Conservation (phyloP, 345 rosid species). For the Mangifera indica region DNA sequence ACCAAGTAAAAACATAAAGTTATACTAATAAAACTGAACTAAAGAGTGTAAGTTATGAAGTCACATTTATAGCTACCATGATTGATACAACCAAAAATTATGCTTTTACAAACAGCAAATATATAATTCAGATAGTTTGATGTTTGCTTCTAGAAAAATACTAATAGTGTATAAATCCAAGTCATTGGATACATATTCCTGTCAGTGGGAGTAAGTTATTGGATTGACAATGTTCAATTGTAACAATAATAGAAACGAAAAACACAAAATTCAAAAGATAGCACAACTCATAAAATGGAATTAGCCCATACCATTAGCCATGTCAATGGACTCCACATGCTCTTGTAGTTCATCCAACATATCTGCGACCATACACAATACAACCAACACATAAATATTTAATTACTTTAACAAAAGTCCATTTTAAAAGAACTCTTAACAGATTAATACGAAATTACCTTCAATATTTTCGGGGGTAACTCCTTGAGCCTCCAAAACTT, state of each 20-base stretch:
- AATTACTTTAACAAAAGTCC: neutral
- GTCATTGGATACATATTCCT: too few relatives aligned
- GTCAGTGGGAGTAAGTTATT: too few relatives aligned
- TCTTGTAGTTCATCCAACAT: constrained; percentile 73
- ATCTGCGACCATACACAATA: constrained; percentile 33
- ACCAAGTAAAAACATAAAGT: neutral
- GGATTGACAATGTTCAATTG: too few relatives aligned
- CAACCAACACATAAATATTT: neutral
- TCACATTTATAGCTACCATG: too few relatives aligned
- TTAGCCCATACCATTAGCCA: constrained; percentile 48
- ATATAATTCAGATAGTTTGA: too few relatives aligned
- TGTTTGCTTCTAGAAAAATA: too few relatives aligned
- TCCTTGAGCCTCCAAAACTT: constrained; percentile 70
- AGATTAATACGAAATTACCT: constrained; percentile 35
- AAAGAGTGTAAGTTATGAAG: too few relatives aligned
- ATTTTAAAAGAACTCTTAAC: neutral
- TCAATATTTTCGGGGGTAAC: constrained; percentile 68
- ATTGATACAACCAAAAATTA: too few relatives aligned
- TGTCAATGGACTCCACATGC: constrained; percentile 60
- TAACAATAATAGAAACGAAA: too few relatives aligned
- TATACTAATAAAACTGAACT: neutral
- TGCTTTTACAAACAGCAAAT: too few relatives aligned
- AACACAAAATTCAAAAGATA: neutral
- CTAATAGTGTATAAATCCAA: too few relatives aligned
- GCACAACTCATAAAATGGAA: neutral